Evolutionary conservation across 1,284 basidiomycete genomes (phyloP).

Genomic region (Ganoderma multipileum): DNA sequence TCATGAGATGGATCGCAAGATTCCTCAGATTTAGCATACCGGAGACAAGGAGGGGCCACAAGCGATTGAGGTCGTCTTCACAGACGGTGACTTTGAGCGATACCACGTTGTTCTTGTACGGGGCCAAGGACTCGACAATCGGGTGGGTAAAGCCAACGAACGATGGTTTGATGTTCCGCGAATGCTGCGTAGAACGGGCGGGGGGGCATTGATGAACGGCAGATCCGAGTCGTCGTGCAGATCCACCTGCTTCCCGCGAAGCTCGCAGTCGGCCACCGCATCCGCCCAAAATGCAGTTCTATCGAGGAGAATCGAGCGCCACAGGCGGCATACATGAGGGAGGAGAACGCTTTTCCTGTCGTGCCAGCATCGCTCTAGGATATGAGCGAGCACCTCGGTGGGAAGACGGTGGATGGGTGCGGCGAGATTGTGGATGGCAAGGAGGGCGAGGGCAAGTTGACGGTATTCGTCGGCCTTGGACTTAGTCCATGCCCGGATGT

Average conservation of each 20-base stretch:
- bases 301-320: background rate
- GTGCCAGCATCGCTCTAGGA: background rate
- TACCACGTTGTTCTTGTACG: background rate
- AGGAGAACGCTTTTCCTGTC: background rate
- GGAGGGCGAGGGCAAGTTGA: background rate
- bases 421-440: background rate
- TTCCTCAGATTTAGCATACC: background rate
- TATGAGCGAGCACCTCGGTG: background rate
- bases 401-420: conserved; percentile 2
- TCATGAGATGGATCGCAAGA: background rate
- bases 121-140: background rate
- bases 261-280: background rate
- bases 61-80: background rate
- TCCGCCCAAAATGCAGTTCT: background rate
- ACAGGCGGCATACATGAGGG: background rate
- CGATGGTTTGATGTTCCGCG: background rate
- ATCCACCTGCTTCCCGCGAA: background rate
- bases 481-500: background rate
- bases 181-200: background rate
- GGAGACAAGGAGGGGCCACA: background rate
- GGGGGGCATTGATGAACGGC: background rate
- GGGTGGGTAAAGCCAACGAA: background rate
- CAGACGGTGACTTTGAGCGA: background rate
- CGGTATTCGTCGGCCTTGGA: conserved; percentile 1
- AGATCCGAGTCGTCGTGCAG: background rate